Conservation (phyloP, 495 filamentous ascomycete species). For the Entonaema liquescens region DNA sequence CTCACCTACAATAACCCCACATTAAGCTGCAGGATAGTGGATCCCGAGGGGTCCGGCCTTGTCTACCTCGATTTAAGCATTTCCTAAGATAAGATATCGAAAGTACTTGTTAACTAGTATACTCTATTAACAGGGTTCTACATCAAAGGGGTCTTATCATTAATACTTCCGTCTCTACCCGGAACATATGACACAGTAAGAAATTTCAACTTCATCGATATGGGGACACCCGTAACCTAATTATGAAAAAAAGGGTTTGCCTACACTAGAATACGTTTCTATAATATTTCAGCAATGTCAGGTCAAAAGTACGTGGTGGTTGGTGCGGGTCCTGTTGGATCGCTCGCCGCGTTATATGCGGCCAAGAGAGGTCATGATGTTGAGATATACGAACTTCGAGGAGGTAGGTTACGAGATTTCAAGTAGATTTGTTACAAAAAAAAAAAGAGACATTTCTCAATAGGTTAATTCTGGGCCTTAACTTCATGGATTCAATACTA, state of each 20-base stretch:
- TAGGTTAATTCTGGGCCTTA: too few species aligned
- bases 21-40: neutral
- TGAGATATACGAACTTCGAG: conserved; percentile 91
- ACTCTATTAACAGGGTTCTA: neutral
- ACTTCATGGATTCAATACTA: conserved; percentile 2
- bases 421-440: neutral
- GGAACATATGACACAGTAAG: conserved; percentile 1
- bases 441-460: too few species aligned
- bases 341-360: conserved; percentile 91
- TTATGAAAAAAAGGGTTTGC: neutral
- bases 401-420: conserved; percentile 68
- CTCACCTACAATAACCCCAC: neutral
- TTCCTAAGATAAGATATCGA: neutral
- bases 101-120: neutral
- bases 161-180: conserved; percentile 25
- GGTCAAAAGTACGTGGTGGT: conserved; percentile 81
- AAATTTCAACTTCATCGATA: neutral
- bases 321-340: conserved; percentile 92
- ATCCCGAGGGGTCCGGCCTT: conserved; percentile 1
- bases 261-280: neutral
- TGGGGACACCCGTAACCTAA: neutral
- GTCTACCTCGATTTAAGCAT: neutral
- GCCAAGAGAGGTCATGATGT: conserved; percentile 86
- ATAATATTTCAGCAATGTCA: conserved; percentile 16
- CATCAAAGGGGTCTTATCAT: neutral